Evolutionary conservation across 2,329 filamentous ascomycete genomes (phyloP).

Genomic region (Mycosphaerella arachidis): DNA sequence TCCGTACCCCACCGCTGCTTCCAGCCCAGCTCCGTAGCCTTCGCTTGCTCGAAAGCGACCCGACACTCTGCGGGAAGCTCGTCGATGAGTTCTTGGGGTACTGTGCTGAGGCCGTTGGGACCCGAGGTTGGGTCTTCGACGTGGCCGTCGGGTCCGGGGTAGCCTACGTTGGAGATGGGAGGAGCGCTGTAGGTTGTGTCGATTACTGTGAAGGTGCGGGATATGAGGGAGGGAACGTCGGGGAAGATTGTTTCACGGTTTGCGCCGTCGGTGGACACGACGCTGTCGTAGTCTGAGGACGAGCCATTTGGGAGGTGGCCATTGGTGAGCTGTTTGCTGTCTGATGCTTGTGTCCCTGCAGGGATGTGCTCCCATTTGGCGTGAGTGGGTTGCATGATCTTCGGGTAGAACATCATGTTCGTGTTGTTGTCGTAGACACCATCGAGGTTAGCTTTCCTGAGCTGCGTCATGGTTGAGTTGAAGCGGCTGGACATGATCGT

Average conservation of each 20-base stretch:
- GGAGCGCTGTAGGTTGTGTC: conserved; percentile 59
- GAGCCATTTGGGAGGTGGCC: conserved; percentile 21
- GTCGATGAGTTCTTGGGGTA: conserved; percentile 61
- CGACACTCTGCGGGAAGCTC: conserved; percentile 67
- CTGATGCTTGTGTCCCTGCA: conserved; percentile 26
- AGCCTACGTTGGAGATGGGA: conserved; percentile 53
- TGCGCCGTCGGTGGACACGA: conserved; percentile 12
- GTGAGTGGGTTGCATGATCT: conserved; percentile 83
- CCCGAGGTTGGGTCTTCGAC: conserved; percentile 43
- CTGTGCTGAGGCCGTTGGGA: conserved; percentile 55
- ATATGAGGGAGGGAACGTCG: conserved; percentile 52
- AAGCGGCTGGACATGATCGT: conserved; percentile 60
- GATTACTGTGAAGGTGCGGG: conserved; percentile 59
- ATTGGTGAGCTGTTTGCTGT: conserved; percentile 25
- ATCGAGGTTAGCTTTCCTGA: conserved; percentile 63
- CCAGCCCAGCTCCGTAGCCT: conserved; percentile 64
- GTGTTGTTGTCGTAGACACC: conserved; percentile 94
- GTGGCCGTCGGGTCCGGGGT: conserved; percentile 55
- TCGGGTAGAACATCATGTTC: conserved; percentile 83
- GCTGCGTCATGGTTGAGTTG: conserved; percentile 67
- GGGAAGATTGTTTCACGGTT: conserved; percentile 43
- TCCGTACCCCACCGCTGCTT: conserved; percentile 71
- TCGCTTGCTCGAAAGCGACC: conserved; percentile 64
- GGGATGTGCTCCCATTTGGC: conserved; percentile 73
- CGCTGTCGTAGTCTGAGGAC: conserved; percentile 13